Conservation (phyloP, 2,329 filamentous ascomycete genomes). For the Cercospora citrullina region DNA sequence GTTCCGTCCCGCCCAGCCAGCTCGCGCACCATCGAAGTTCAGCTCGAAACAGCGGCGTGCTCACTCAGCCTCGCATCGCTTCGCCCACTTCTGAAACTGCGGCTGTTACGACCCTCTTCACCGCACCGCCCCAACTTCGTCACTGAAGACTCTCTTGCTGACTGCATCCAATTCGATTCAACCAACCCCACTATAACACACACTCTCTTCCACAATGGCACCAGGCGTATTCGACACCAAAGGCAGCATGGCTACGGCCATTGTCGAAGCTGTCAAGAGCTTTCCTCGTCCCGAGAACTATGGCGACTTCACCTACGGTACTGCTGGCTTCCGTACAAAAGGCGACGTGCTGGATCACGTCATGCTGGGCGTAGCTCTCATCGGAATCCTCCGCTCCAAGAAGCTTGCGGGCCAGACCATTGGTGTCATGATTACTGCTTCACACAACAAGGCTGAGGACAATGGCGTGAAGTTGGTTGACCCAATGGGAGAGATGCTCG, state of each 20-base stretch:
- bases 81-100: slow-evolving; percentile 4
- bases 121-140: not conserved
- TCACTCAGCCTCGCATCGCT: not conserved
- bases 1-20: not conserved
- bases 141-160: not conserved
- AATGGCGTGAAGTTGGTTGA: slow-evolving; percentile 97
- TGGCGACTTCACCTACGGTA: slow-evolving; percentile 58
- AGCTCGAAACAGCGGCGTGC: not conserved
- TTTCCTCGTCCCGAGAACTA: slow-evolving; percentile 37
- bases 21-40: not conserved
- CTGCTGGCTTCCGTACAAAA: slow-evolving; percentile 68
- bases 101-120: not conserved
- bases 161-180: not conserved
- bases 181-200: not conserved
- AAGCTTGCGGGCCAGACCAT: slow-evolving; percentile 89
- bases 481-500: slow-evolving; percentile 96
- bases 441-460: slow-evolving; percentile 85
- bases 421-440: slow-evolving; percentile 94
- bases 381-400: slow-evolving; percentile 83
- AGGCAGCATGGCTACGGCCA: slow-evolving; percentile 26
- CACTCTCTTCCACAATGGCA: slow-evolving; percentile 16
- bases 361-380: slow-evolving; percentile 85
- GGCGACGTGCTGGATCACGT: slow-evolving; percentile 85
- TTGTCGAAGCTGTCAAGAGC: slow-evolving; percentile 36
- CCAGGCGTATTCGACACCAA: slow-evolving; percentile 21